These are phyloP conservation scores for Pyrrhoderma noxium DNA, from an alignment of 1,284 basidiomycete species.

Conservation along the genomic window DNA sequence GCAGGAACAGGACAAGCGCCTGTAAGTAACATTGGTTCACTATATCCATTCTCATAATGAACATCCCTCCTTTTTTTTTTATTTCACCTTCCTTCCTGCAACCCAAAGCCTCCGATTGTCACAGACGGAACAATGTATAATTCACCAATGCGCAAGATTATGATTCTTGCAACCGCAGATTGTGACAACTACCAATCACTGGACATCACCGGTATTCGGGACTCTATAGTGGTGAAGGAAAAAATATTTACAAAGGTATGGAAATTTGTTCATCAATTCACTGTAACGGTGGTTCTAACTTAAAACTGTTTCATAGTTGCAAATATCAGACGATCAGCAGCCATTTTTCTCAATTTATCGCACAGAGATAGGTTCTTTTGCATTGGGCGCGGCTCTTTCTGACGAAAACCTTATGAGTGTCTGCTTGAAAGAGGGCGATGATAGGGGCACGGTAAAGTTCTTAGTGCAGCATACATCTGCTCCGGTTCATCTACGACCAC, in stretches of 20 bases:
- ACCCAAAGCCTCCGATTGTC: constrained; percentile 17
- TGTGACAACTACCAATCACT: constrained; percentile 76
- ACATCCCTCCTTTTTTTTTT: not conserved
- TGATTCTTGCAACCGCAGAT: constrained; percentile 75
- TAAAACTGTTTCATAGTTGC: constrained; percentile 44
- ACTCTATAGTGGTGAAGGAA: constrained; percentile 72
- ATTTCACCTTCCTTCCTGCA: not conserved
- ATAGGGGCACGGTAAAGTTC: constrained; percentile 73
- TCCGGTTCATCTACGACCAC: constrained; percentile 44
- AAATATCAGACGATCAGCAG: constrained; percentile 80
- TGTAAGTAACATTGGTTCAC: too few relatives aligned
- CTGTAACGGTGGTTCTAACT: not conserved
- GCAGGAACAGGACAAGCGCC: constrained; percentile 7
- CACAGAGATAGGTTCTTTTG: constrained; percentile 74
- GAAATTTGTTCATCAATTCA: constrained; percentile 18
- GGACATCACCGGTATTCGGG: constrained; percentile 65
- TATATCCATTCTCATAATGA: too few relatives aligned
- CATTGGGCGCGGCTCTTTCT: constrained; percentile 62
- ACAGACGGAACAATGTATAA: constrained; percentile 10
- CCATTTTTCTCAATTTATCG: constrained; percentile 72
- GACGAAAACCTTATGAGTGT: constrained; percentile 64
- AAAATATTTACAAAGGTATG: constrained; percentile 77
- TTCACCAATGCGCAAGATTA: constrained; percentile 34
- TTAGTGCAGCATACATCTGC: constrained; percentile 62
- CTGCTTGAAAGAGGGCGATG: constrained; percentile 67